Percentiles rank a stretch among this genome's conserved stretches.
Conservation (phyloP, 805 yeast genomes). For the Kregervanrija delftensis region DNA sequence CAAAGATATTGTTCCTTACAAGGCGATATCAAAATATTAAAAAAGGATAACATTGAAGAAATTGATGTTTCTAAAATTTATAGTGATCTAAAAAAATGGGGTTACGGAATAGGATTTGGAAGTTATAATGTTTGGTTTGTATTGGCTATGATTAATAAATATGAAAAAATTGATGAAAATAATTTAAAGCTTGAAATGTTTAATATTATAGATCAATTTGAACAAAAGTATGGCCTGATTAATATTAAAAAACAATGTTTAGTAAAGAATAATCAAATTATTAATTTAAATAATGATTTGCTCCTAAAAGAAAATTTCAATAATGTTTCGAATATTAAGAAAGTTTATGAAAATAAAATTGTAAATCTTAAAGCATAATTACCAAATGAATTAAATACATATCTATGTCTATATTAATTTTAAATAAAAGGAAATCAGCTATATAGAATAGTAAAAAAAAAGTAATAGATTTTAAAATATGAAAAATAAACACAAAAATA, state of each 20-base stretch:
- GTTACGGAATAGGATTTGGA: no score
- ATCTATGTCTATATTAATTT: not conserved
- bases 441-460: not conserved
- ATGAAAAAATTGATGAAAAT: not conserved
- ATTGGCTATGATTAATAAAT: not conserved
- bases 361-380: not conserved
- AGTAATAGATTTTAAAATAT: not conserved
- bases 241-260: not conserved
- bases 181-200: not conserved
- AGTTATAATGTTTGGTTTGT: no score
- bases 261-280: not conserved
- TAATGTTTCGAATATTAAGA: constrained; percentile 4
- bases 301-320: constrained; percentile 11
- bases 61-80: no score
- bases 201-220: not conserved
- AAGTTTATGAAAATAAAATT: not conserved
- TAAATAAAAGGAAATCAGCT: not conserved
- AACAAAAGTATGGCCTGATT: not conserved
- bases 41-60: no score
- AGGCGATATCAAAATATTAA: no score
- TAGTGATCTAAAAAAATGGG: no score
- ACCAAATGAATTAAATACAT: not conserved
- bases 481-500: not conserved
- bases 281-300: constrained; percentile 8
- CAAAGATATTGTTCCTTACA: not conserved